These are phyloP conservation scores for Rugosomyces carneus DNA, from an alignment of 1,284 basidiomycete species.

Conservation along the genomic window DNA sequence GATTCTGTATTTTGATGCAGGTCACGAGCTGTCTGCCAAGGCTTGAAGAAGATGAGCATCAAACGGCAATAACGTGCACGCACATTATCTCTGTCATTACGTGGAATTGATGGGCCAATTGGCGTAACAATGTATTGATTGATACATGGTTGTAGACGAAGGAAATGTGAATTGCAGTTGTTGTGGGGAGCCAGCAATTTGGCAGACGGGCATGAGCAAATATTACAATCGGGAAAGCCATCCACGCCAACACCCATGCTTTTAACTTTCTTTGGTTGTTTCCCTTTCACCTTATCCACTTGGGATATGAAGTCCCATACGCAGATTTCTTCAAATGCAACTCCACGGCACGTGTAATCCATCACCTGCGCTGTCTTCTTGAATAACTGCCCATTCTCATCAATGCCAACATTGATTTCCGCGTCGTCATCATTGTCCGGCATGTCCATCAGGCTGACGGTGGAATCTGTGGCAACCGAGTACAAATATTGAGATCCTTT, in stretches of 20 bases:
- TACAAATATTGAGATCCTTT: no score
- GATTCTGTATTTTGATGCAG: constrained; percentile 7
- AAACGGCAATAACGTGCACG: constrained; percentile 16
- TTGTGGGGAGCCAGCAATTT: background rate
- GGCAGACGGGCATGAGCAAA: no score
- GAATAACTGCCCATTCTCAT: constrained; percentile 8
- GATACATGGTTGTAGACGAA: background rate
- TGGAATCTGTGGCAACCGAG: no score
- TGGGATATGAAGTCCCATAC: constrained; percentile 27
- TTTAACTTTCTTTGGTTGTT: no score
- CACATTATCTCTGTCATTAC: constrained; percentile 15
- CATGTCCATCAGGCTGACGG: no score
- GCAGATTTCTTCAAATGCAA: constrained; percentile 13
- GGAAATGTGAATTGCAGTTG: background rate
- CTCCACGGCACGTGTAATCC: constrained; percentile 16
- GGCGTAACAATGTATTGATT: constrained; percentile 19
- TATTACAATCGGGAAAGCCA: background rate
- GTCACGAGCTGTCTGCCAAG: constrained; percentile 22
- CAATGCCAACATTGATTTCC: constrained; percentile 3
- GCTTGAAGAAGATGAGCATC: constrained; percentile 28
- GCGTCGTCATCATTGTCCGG: constrained; percentile 5
- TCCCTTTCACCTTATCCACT: constrained; percentile 4
- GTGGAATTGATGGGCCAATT: constrained; percentile 24
- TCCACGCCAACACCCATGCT: background rate
- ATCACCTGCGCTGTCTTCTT: constrained; percentile 7